A percentile compares a stretch with the other conserved stretches of the same genome.
Evolutionary conservation across 169 alveolate genomes (phyloP).

Genomic region (Cryptosporidium ryanae): DNA sequence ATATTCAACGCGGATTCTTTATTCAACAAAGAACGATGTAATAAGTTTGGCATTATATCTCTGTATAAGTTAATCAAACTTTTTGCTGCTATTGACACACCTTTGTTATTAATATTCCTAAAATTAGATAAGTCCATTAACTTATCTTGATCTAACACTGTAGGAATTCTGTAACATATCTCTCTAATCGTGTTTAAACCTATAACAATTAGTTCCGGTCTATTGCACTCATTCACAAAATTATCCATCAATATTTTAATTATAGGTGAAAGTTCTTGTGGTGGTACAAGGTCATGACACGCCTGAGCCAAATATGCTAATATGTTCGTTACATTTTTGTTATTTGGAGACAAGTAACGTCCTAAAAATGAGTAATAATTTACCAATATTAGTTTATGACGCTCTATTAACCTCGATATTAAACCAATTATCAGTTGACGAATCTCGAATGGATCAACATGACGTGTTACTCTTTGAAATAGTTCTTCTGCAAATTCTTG

Average conservation of each 20-base stretch:
- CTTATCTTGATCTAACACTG: constrained; percentile 82
- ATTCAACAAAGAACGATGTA: constrained; percentile 84
- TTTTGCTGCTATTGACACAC: constrained; percentile 89
- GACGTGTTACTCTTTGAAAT: constrained; percentile 72
- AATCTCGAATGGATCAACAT: constrained; percentile 80
- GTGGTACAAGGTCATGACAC: constrained; percentile 88
- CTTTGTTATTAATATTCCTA: constrained; percentile 84
- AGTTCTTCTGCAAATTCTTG: constrained; percentile 86
- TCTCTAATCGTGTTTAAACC: constrained; percentile 89
- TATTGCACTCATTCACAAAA: constrained; percentile 86
- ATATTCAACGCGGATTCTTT: constrained; percentile 77
- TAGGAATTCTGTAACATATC: constrained; percentile 86
- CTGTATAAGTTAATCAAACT: constrained; percentile 86
- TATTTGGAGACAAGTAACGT: constrained; percentile 86
- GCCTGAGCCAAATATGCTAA: constrained; percentile 90
- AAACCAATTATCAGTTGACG: constrained; percentile 83
- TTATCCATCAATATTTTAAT: constrained; percentile 84
- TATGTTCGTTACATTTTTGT: constrained; percentile 85
- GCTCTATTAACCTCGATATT: constrained; percentile 86
- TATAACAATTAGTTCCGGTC: constrained; percentile 82
- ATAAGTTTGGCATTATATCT: constrained; percentile 84
- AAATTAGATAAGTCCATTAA: constrained; percentile 82
- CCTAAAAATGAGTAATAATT: constrained; percentile 83
- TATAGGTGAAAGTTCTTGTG: constrained; percentile 86
- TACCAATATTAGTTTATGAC: constrained; percentile 84